Evolutionary conservation across 2,329 filamentous ascomycete genomes (phyloP), one percentile per base, ranked within the genome.

Genomic region (Penicillium sclerotiorum): DNA sequence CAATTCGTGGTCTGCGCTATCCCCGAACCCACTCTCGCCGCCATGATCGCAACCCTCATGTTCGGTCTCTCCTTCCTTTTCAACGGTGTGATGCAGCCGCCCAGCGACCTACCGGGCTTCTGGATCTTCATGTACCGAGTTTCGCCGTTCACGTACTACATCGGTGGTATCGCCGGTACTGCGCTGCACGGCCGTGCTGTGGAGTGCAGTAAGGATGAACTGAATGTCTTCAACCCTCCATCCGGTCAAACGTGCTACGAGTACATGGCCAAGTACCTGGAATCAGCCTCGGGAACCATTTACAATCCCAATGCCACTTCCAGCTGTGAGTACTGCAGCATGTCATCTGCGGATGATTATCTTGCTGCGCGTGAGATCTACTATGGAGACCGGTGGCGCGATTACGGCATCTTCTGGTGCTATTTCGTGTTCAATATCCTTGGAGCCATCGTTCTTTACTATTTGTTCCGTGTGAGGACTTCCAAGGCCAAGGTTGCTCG

Each of bases 101-200:
- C 35, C 17, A 18, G 45, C 18, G 35, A 35, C 3, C 78, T 92
- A 36, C 87, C 87, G 0, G 72, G 80, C 9, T 90, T 91, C 78
- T 92, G 88, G 87, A 83, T 85, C 60, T 90, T 89, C 75, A 88
- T 90, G 84, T 91, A 91, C 70, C 83, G 86, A 41, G 72, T 91
- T 36, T 89, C 85, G 1, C 90, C 90, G 0, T 90, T 94, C 61
- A 90, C 87, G 0, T 95, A 95, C 65, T 53, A 73, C 30, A 52
- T 58, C 20, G 80, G 80, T 13, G 87, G 84, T 25, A 85, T 95
- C 18, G 49, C 42, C 35, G 47, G 64, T 84, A 40, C 74, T 80
- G 2, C 66, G 75, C 13, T 85, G 83, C 66, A 89, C 89, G 49
- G 79, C 81, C 61, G 54, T 59, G 15, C 74, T 82, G 52, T 58